phyloP scores from a whole-genome alignment of 768 basidiomycete species.

The Pisolithus marmoratus region DNA sequence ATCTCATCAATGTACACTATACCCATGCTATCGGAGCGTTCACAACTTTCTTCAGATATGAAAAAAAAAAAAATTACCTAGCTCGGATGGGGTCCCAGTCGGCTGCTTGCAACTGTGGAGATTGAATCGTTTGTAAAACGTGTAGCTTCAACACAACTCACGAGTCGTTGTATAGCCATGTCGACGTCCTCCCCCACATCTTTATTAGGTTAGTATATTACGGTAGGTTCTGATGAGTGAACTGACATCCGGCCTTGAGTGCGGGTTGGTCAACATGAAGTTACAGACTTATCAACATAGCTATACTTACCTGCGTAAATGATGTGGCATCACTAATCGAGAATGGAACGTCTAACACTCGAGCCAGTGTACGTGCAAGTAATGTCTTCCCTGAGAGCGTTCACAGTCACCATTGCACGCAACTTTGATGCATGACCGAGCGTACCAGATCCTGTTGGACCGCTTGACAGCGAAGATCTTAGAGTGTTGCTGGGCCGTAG shows the following conservation, averaged over 20 bases:
- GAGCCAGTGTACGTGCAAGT: conserved; percentile 86
- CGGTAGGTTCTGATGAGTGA: not conserved
- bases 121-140: conserved; percentile 2
- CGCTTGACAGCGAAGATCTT: conserved; percentile 36
- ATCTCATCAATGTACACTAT: conserved; percentile 97
- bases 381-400: conserved; percentile 71
- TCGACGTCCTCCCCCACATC: conserved; percentile 98
- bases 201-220: conserved; percentile 24
- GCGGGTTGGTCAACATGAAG: conserved; percentile 8
- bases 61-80: conserved; percentile 44
- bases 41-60: conserved; percentile 3
- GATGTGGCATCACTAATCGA: conserved; percentile 91
- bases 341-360: conserved; percentile 89
- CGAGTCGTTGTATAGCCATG: conserved; percentile 80
- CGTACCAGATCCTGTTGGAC: conserved; percentile 80
- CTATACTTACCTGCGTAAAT: conserved; percentile 70
- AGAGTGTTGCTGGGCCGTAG: conserved; percentile 3
- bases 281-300: not conserved
- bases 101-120: conserved; percentile 72
- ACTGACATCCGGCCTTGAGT: conserved; percentile 65
- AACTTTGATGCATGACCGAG: conserved; percentile 8
- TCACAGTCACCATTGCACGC: not conserved
- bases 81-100: conserved; percentile 85
- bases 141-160: conserved; percentile 24
- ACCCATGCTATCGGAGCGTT: conserved; percentile 55